These are phyloP conservation scores for Priceomyces haplophilus DNA, from an alignment of 805 yeast genomes.

Conservation along the genomic window DNA sequence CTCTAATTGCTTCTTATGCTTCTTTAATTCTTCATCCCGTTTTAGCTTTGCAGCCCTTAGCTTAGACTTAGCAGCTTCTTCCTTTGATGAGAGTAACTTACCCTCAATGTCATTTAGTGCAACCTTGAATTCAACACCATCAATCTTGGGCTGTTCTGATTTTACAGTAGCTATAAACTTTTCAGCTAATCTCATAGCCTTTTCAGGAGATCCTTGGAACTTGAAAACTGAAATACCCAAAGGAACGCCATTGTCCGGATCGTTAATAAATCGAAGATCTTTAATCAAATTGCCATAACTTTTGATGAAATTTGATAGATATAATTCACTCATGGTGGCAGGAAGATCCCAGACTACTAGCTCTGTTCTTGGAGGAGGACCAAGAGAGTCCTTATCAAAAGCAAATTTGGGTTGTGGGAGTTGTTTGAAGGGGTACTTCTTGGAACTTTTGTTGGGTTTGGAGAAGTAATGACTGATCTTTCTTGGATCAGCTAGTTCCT, in stretches of 20 bases:
- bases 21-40: slow-evolving; percentile 36
- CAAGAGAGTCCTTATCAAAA: slow-evolving; percentile 71
- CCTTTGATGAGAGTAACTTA: slow-evolving; percentile 33
- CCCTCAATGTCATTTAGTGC: slow-evolving; percentile 49
- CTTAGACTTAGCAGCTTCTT: slow-evolving; percentile 32
- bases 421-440: slow-evolving; percentile 41
- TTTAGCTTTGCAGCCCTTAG: slow-evolving; percentile 22
- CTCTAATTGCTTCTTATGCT: slow-evolving; percentile 14
- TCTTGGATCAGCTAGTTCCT: slow-evolving; percentile 43
- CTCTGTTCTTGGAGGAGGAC: slow-evolving; percentile 69
- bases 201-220: slow-evolving; percentile 55
- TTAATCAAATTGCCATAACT: slow-evolving; percentile 60
- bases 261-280: slow-evolving; percentile 57
- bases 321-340: slow-evolving; percentile 45
- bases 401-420: slow-evolving; percentile 41
- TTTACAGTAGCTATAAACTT: slow-evolving; percentile 25
- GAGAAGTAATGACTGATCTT: slow-evolving; percentile 25
- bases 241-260: slow-evolving; percentile 76
- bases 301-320: slow-evolving; percentile 50
- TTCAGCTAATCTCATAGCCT: slow-evolving; percentile 38
- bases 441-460: slow-evolving; percentile 38
- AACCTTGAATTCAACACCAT: slow-evolving; percentile 52
- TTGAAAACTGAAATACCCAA: slow-evolving; percentile 65
- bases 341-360: slow-evolving; percentile 69
- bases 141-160: slow-evolving; percentile 39